These are phyloP conservation scores for Mortierella sp. DNA, from an alignment of 371 early-diverging fungal species.

Conservation along the genomic window DNA sequence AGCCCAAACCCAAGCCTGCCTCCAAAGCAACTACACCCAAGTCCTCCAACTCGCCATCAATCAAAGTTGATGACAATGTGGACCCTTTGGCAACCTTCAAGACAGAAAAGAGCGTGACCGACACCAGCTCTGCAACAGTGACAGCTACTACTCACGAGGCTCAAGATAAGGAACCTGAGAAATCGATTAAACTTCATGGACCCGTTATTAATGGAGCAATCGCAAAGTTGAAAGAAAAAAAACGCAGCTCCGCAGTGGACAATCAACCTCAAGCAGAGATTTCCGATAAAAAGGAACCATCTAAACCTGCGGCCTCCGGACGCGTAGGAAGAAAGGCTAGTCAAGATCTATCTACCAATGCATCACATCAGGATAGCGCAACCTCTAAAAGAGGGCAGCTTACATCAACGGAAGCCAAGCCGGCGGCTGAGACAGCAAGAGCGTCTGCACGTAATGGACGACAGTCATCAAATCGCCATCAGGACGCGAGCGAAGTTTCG, in stretches of 20 bases:
- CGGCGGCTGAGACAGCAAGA: constrained; percentile 13
- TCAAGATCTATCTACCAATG: constrained; percentile 26
- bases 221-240: constrained; percentile 60
- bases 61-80: constrained; percentile 26
- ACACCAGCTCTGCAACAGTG: not conserved
- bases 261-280: constrained; percentile 15
- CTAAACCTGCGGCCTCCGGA: constrained; percentile 17
- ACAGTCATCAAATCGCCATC: constrained; percentile 35
- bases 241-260: constrained; percentile 32
- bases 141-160: constrained; percentile 7
- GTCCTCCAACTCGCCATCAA: constrained; percentile 20
- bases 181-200: constrained; percentile 56
- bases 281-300: constrained; percentile 37
- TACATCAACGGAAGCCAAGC: constrained; percentile 16
- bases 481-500: constrained; percentile 25
- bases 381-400: constrained; percentile 18
- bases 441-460: constrained; percentile 13
- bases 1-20: constrained; percentile 10
- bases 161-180: constrained; percentile 44
- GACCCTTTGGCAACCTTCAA: constrained; percentile 17
- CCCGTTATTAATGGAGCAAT: constrained; percentile 60
- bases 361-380: constrained; percentile 4
- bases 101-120: constrained; percentile 16
- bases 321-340: constrained; percentile 43
- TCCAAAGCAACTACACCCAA: constrained; percentile 23